Evolutionary conservation across 352 stramenopile genomes (phyloP), one percentile per base, ranked within the genome.

Genomic region (Phytophthora fragariae): DNA sequence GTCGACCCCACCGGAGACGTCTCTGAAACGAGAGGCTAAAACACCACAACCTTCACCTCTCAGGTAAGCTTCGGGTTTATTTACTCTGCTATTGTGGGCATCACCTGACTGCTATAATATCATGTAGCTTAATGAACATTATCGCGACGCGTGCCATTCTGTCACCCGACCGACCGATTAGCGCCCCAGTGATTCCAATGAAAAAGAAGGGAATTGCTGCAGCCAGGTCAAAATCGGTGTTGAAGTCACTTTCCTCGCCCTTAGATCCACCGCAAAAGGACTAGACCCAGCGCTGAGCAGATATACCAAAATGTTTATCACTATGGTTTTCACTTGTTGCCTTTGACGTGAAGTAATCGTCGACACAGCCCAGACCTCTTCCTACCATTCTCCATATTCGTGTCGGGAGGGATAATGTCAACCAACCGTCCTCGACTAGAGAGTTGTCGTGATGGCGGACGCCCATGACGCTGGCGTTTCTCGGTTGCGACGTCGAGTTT

Each of bases 101-200:
- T 46, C 12, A 8, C 3, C 12, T 57, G 24, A n/a, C 24, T 15
- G 5, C 19, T 12, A 8, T 31, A 5, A 52, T 41, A 12, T 50
- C 21, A 14, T 55, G 21, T 17, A 82, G 75, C 27, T 47, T 78
- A 0, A 76, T 92, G 46, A 73, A 82, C 56, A 73, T 92, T 27
- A 88, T 69, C 8, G 76, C 79, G 14, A 80, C 47, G 15, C 75
- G 79, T 50, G 72, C 79, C 14, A 65, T 80, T 11, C 39, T 85
- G 29, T 84, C 70, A 24, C 79, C 71, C 24, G 83, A 82, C 35
- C 65, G 68, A 2, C 79, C 78, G 1, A 93, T 93, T 46, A 93
- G 86, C 47, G 86, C 86, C 1, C 84, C 86, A n/a, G 75, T 69
- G 7, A 53, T 75, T 29, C 66, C 66, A 2, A 31, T 77, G 15